Percentiles rank a stretch among this genome's conserved stretches.
Evolutionary conservation across 1,139 yeast species (phyloP).

Genomic region (Yamadazyma dushanensis): DNA sequence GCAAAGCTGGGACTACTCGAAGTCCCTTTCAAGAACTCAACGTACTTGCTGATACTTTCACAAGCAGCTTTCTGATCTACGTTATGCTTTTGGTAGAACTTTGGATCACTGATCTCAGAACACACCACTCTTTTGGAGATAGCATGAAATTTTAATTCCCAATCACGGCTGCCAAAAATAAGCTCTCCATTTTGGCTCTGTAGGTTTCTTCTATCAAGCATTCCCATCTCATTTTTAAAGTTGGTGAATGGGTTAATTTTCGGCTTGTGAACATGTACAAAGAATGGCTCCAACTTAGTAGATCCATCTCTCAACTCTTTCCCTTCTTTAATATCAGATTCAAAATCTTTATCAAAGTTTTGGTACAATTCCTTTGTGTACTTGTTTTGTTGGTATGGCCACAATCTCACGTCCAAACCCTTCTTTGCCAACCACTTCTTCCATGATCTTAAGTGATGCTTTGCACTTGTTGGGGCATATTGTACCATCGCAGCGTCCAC

Average conservation of each 20-base stretch:
- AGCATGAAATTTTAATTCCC: constrained; percentile 38
- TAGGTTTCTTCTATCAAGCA: constrained; percentile 23
- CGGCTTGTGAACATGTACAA: constrained; percentile 46
- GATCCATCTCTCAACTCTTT: constrained; percentile 10
- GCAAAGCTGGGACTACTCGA: constrained; percentile 1
- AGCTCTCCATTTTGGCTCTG: constrained; percentile 20
- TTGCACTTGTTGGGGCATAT: constrained; percentile 29
- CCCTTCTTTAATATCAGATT: constrained; percentile 8
- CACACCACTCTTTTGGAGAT: constrained; percentile 39
- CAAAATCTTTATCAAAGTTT: constrained; percentile 20
- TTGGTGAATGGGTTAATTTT: constrained; percentile 35
- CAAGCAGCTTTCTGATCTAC: constrained; percentile 26
- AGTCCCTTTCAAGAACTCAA: constrained; percentile 27
- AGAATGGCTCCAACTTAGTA: constrained; percentile 27
- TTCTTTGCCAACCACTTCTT: constrained; percentile 23
- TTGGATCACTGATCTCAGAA: constrained; percentile 22
- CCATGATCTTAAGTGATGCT: constrained; percentile 28
- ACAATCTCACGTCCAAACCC: constrained; percentile 29
- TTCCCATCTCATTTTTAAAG: constrained; percentile 19
- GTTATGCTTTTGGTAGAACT: constrained; percentile 8
- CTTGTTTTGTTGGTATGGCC: constrained; percentile 31
- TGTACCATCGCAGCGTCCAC: constrained; percentile 36
- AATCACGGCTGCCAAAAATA: constrained; percentile 24
- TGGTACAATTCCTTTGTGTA: constrained; percentile 24
- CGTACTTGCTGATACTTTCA: constrained; percentile 23